Base-by-base conservation (phyloP, 2,329 filamentous ascomycete genomes). In the Didymellaceae sp. region DNA sequence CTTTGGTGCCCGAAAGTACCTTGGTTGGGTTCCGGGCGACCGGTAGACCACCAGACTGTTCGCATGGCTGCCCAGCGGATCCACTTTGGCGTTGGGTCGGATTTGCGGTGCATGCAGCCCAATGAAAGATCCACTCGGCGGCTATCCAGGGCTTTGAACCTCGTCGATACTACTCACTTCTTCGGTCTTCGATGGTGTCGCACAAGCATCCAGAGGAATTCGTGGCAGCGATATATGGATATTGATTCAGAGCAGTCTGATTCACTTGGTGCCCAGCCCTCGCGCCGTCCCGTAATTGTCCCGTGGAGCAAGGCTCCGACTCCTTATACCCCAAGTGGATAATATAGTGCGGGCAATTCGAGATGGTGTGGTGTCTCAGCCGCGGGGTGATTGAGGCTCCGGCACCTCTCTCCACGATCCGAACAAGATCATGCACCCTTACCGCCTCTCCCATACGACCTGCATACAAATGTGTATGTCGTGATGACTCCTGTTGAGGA, bases 51-150 rank as follows among this genome's bases (percentile, higher is more conserved):
- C 41, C 45, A 53, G 56, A 58, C 53, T 58, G 59, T 51, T 46
- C 59, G 63, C 61, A 61, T 60, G 44, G 57, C 59, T 64, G 62
- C 62, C 62, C 56, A 64, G 62, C 54, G 52, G 61, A 45, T 57
- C 62, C 62, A 65, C 62, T 41, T 33, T 55, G 49, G 58, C 57
- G 44, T 48, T 56, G 55, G 51, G 52, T 57, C 39, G 47, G 40
- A 54, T 54, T 51, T 48, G 35, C 51, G 39, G 47, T 51, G 52
- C 57, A 55, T 39, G 37, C 59, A 59, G 55, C 57, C 62, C 60
- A 62, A 63, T 28, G 30, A 13, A 20, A 22, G 59, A 54, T 58
- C 60, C 60, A 62, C 58, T 50, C 48, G 45, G 62, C 62, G 60
- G 58, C 58, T 65, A 61, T 53, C 44, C 39, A 57, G 56, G 51